phyloP scores from a whole-genome alignment of 768 basidiomycete genomes.

The Leucogyrophana mollusca region DNA sequence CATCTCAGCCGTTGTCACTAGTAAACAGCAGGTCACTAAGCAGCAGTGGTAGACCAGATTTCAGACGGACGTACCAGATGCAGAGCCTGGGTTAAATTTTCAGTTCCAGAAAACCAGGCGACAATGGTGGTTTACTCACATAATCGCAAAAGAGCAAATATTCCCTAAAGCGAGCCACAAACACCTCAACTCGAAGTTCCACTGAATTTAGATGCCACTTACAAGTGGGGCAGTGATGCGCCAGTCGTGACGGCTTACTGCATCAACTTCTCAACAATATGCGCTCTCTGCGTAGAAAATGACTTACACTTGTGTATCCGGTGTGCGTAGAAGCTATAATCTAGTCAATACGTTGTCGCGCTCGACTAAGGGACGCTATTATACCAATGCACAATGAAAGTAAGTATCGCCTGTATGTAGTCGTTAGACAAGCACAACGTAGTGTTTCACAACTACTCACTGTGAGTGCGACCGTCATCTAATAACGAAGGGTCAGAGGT shows the following conservation, averaged over 20 bases:
- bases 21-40: constrained; percentile 13
- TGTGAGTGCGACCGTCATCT: constrained; percentile 33
- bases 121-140: constrained; percentile 17
- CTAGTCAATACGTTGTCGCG: neutral
- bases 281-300: neutral
- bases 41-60: constrained; percentile 9
- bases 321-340: constrained; percentile 35
- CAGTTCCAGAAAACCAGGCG: neutral
- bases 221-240: constrained; percentile 33
- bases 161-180: constrained; percentile 14
- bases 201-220: constrained; percentile 10
- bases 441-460: constrained; percentile 9
- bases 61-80: constrained; percentile 20
- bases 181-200: neutral
- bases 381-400: constrained; percentile 52
- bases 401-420: constrained; percentile 44
- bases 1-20: constrained; percentile 31
- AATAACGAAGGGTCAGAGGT: constrained; percentile 1
- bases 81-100: constrained; percentile 29
- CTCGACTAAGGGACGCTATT: neutral
- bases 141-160: constrained; percentile 28
- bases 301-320: constrained; percentile 41
- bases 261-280: constrained; percentile 7
- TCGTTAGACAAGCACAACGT: constrained; percentile 6
- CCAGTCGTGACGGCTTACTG: constrained; percentile 29